Base-by-base conservation (phyloP, 257 asterid species). In the Linderniella brevidens region DNA sequence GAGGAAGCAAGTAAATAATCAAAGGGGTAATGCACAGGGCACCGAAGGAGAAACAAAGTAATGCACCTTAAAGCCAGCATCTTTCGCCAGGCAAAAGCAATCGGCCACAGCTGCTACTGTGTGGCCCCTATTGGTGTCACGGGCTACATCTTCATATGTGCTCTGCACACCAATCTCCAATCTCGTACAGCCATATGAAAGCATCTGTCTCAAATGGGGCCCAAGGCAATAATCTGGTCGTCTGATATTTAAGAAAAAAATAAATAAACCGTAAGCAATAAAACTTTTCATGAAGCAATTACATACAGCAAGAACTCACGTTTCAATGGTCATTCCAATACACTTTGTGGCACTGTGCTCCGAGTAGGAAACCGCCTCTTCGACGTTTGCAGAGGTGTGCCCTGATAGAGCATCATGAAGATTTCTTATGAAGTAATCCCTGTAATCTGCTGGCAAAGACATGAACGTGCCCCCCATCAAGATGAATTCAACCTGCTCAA, bases 141-240 rank as follows among this genome's bases (percentile, higher is more conserved):
- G 88, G 41, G 99, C 99, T 49, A 90, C 99, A 73, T 90, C 96
- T 71, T 90, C 99, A 55, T 90, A 90, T 48, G 94, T 90, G 71
- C 99, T 90, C 64, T 81, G 99, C 13, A 90, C 99, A 58, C 99
- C 99, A 60, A 90, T 90, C 75, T 90, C 99, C 51, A 90, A 75
- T 48, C 96, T 72, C 9, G 99, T 90, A 67, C 96, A 90, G 51
- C 99, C 96, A 67, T 90, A 90, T 8, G 69, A 60, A 63, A 85
- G 99, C 99, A 90, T 90, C 74, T 90, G 99, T 68, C 99, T 72
- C 66, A 90, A 60, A 68, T 90, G 98, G 38, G 98, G 94, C 55
- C 98, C 98, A 58, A 90, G 88, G 76, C 99, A 90, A 64, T 90
- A 90, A 57, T 85, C 99, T 58, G 96, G 99, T 60, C 96, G 78